Percentiles rank a stretch among this genome's conserved stretches.
phyloP scores from a whole-genome alignment of 257 asterid species.

The Galeopsis tetrahit region DNA sequence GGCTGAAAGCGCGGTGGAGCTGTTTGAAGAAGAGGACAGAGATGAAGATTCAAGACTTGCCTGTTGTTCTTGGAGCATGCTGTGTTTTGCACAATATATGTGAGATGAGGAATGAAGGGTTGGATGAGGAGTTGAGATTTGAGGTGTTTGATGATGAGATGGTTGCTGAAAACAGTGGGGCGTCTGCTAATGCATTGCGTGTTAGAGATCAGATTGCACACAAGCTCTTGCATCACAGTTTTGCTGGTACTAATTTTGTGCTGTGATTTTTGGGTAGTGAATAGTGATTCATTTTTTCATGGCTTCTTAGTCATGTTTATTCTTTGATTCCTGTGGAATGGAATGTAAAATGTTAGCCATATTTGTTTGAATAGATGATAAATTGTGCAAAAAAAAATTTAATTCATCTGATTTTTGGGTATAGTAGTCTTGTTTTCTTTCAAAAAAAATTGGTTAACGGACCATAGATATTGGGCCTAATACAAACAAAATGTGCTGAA shows the following conservation, averaged over 20 bases:
- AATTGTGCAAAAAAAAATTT: background rate
- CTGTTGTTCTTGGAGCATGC: slow-evolving; percentile 55
- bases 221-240: slow-evolving; percentile 44
- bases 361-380: background rate
- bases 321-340: background rate
- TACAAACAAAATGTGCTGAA: background rate
- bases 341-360: background rate
- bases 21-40: slow-evolving; percentile 57
- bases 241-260: slow-evolving; percentile 23
- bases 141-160: slow-evolving; percentile 47
- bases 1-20: slow-evolving; percentile 52
- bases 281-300: too few relatives aligned
- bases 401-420: background rate
- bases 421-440: too few relatives aligned
- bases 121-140: slow-evolving; percentile 35
- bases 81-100: slow-evolving; percentile 55
- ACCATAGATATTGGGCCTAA: too few relatives aligned
- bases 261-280: too few relatives aligned
- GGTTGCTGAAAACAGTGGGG: slow-evolving; percentile 34
- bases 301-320: background rate
- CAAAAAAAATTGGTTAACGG: too few relatives aligned
- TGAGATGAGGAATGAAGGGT: slow-evolving; percentile 46
- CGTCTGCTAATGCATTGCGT: slow-evolving; percentile 39
- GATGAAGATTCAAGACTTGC: slow-evolving; percentile 60
- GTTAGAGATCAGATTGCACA: slow-evolving; percentile 48